Base-by-base conservation (phyloP, 768 basidiomycete genomes). In the Royoungia palumana region DNA sequence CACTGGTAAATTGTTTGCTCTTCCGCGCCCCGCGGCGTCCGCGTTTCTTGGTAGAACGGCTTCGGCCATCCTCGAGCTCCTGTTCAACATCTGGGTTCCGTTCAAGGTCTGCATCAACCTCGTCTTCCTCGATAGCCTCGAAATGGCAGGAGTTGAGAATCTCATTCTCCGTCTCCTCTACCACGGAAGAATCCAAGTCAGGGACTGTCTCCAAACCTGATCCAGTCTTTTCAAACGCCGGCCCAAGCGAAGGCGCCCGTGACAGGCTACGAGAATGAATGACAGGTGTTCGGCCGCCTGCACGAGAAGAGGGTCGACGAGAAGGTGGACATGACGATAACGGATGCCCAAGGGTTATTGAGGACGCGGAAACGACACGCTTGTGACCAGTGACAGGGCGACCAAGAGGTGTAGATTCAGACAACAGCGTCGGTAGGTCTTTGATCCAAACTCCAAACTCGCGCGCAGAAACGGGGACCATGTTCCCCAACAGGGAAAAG, bases 401-500 rank as follows among this genome's bases (percentile, higher is more conserved):
- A 44, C 44, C 42, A 38, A 41, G 50, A 2, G 51, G 62, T 14
- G 37, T 55, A 21, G 64, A 73, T 39, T 72, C 72, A 41, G 78
- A 80, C 42, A 95, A 75, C 44, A 90, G 75, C 22, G 77, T 70
- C 21, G 90, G 89, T n/a, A 99, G 73, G 57, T 84, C 82, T 67
- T 81, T 83, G 48, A 85, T 75, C 95, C 95, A 99, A 35, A 67
- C 62, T 11, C 93, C 94, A 61, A 99, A 90, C 49, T 89, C 91
- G 35, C 75, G 75, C 16, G 95, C 95, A 21, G 81, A 79, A 47
- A 88, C 82, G 12, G 63, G 67, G 1, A 21, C 32, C 41, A 72
- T 64, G 20, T 44, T 52, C 5, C 44, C 44, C 5, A 41, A 61
- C 0, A 57, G 48, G 34, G 59, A 57, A 12, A 53, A 62, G 4